Evolutionary conservation across 495 filamentous ascomycete species (phyloP).

Genomic region (Annulohypoxylon moriforme): DNA sequence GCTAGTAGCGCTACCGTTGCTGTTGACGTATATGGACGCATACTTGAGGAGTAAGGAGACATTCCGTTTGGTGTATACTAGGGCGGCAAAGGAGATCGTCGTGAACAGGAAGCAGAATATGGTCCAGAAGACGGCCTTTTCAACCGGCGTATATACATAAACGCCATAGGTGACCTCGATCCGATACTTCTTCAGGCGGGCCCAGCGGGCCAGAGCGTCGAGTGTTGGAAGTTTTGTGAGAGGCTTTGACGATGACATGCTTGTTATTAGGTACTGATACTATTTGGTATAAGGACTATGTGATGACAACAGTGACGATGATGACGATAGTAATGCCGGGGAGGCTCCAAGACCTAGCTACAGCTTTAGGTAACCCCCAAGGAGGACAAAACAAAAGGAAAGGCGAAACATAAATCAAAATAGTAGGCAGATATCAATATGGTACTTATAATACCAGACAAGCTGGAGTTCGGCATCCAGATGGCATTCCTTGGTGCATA

Average conservation of each 20-base stretch:
- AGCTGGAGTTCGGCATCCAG: constrained; percentile 9
- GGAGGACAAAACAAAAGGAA: constrained; percentile 6
- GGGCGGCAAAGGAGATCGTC: constrained; percentile 36
- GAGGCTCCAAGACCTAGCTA: constrained; percentile 17
- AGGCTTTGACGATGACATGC: constrained; percentile 18
- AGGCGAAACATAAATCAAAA: not conserved
- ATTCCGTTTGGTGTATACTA: constrained; percentile 34
- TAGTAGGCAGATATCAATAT: constrained; percentile 3
- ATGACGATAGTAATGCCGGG: constrained; percentile 1
- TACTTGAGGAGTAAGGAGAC: constrained; percentile 26
- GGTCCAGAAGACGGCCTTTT: constrained; percentile 55
- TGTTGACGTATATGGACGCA: constrained; percentile 19
- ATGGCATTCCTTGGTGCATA: constrained; percentile 31
- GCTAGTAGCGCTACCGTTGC: constrained; percentile 2
- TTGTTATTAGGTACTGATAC: not conserved
- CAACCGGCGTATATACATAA: constrained; percentile 60
- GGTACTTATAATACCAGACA: not conserved
- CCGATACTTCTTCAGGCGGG: constrained; percentile 62
- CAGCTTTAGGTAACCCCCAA: constrained; percentile 8
- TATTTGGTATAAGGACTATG: constrained; percentile 5
- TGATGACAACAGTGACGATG: constrained; percentile 9
- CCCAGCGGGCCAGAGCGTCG: constrained; percentile 46
- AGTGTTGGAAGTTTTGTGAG: constrained; percentile 24
- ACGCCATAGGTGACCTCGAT: constrained; percentile 60
- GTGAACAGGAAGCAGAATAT: constrained; percentile 45